Conservation (phyloP, 169 alveolate species). For the Plasmodium chabaudi region DNA sequence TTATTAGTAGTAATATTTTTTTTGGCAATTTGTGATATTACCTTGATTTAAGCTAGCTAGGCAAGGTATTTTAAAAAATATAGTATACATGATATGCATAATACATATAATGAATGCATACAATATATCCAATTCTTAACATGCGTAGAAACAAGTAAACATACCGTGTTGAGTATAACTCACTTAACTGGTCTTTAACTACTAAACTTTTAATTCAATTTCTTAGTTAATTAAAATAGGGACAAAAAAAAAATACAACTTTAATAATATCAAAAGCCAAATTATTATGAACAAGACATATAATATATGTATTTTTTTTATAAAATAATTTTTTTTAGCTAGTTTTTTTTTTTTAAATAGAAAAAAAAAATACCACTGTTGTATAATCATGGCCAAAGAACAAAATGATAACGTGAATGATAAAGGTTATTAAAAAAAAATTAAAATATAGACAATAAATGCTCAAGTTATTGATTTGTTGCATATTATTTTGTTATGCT, state of each 20-base stretch:
- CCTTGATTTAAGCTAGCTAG: too few species aligned
- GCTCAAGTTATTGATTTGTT: neutral
- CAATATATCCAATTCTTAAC: too few species aligned
- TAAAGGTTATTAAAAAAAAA: conserved; percentile 30
- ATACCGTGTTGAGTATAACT: too few species aligned
- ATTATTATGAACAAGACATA: conserved; percentile 6
- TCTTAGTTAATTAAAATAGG: neutral
- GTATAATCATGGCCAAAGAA: conserved; percentile 14
- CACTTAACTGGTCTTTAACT: too few species aligned
- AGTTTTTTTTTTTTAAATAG: conserved; percentile 4
- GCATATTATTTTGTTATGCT: neutral
- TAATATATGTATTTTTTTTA: neutral
- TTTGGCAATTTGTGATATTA: too few species aligned
- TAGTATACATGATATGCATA: too few species aligned
- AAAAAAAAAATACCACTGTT: conserved; percentile 15
- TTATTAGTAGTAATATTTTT: too few species aligned
- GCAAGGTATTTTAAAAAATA: too few species aligned
- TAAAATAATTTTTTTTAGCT: conserved; percentile 13
- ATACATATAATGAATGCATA: too few species aligned
- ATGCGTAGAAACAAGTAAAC: too few species aligned
- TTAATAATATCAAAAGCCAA: neutral
- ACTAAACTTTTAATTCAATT: too few species aligned
- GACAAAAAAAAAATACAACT: neutral
- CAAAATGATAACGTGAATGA: conserved; percentile 33
- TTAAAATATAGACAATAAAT: neutral